These are phyloP conservation scores for Malus orientalis DNA, from an alignment of 306 rosid genomes.

Conservation along the genomic window DNA sequence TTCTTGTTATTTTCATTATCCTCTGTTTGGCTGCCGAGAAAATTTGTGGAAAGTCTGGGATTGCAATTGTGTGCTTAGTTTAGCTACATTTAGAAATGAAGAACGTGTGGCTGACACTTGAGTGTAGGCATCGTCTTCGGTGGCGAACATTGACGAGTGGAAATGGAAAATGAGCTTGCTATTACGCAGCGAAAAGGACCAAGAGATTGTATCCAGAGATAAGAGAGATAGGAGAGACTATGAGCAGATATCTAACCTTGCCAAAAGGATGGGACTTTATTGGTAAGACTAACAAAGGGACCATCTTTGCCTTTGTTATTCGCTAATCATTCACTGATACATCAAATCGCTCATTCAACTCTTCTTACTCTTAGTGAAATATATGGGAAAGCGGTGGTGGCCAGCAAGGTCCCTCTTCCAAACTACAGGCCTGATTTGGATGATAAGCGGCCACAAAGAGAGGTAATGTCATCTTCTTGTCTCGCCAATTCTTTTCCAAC, in stretches of 20 bases:
- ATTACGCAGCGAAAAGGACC: slow-evolving; percentile 71
- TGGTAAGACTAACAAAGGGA: slow-evolving; percentile 28
- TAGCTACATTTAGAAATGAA: background rate
- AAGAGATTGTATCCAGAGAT: slow-evolving; percentile 83
- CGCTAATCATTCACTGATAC: background rate
- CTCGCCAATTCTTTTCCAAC: background rate
- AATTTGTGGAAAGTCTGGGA: background rate
- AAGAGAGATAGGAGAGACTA: slow-evolving; percentile 88
- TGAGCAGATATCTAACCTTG: slow-evolving; percentile 89
- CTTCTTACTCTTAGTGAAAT: slow-evolving; percentile 36
- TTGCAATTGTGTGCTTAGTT: background rate
- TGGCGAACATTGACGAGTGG: slow-evolving; percentile 97
- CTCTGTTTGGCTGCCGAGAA: slow-evolving; percentile 1
- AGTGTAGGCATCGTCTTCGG: slow-evolving; percentile 76
- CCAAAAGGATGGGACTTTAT: slow-evolving; percentile 86
- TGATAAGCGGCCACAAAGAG: slow-evolving; percentile 96
- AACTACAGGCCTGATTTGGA: slow-evolving; percentile 98
- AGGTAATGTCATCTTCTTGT: slow-evolving; percentile 47
- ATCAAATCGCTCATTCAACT: slow-evolving; percentile 6
- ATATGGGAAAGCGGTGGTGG: slow-evolving; percentile 90
- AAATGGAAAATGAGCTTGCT: slow-evolving; percentile 95
- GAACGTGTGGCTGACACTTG: background rate
- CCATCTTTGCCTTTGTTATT: background rate
- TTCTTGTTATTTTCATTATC: background rate
- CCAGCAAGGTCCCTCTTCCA: slow-evolving; percentile 96